Evolutionary conservation across 164 flowering plant genomes (phyloP), one percentile per base, ranked within the genome.

Genomic region (Paratinospora sagittata): DNA sequence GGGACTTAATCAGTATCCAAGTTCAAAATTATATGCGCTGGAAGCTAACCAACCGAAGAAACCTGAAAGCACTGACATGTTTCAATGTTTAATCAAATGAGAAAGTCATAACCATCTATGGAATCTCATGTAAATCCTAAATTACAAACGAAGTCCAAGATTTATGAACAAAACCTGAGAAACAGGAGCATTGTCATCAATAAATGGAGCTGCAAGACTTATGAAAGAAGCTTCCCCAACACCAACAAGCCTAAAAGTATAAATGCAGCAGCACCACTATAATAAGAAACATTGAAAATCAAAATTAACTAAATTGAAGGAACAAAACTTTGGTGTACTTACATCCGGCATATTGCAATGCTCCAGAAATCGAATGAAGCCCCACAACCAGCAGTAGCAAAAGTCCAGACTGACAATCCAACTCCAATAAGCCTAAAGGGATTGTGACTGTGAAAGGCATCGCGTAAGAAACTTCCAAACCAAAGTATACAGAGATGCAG

Each of bases 221-320:
- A 95, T 86, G 74, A 95, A 95, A 68, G 98, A 95, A 63, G 99
- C 99, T 78, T 95, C 99, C 41, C 99, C 99, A 70, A 95, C 97
- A 80, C 99, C 99, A 70, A 95, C 98, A 70, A 95, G 66, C 98
- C 83, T 80, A 66, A 19, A 71, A 17, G 55, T 16, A 60, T 0
- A 73, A 69, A 47, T 77, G 10, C 10, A 52, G 16, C 74, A 52
- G 37, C 37, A 65, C 37, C 26, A 21, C 63, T 13, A 65, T 30
- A 23, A 8, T 36, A 65, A 66, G 64, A 37, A 24, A 58, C 21
- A 26, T 41, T 23, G 2, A 36, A 63, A 58, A 30, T 27, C 64
- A 61, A 14, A 14, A n/a, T 21, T 23, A 2, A 24, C 5, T 6
- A 49, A 3, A 43, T 27, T 7, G 3, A 33, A 7, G 1, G 4